Percentiles rank a stretch among this genome's conserved stretches.
Conservation (phyloP, 129 eudicot genomes). For the Smallanthus sonchifolius region DNA sequence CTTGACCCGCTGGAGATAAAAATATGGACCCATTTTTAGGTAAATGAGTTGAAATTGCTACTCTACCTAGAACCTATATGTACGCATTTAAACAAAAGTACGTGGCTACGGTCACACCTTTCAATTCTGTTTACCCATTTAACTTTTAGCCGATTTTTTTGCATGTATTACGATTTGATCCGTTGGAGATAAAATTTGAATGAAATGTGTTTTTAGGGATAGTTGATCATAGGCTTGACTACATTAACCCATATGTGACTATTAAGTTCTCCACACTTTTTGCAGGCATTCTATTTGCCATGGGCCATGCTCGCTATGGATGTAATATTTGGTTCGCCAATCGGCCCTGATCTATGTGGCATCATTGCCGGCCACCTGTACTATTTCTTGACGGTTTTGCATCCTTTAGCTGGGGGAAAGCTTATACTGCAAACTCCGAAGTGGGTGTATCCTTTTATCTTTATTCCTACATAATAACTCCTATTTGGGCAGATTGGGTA, state of each 20-base stretch:
- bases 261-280: neutral
- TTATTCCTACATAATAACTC: neutral
- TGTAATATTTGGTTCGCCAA: constrained; percentile 82
- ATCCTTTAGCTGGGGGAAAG: constrained; percentile 83
- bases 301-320: constrained; percentile 93
- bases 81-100: too few species aligned
- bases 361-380: constrained; percentile 78
- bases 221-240: neutral
- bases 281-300: constrained; percentile 86
- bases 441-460: constrained; percentile 81
- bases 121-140: too few species aligned
- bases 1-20: too few species aligned
- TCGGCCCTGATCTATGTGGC: constrained; percentile 71
- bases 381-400: constrained; percentile 83
- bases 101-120: too few species aligned
- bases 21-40: too few species aligned
- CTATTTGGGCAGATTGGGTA: neutral
- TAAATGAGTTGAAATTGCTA: too few species aligned
- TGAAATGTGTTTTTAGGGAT: neutral
- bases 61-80: too few species aligned
- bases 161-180: neutral
- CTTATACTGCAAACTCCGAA: constrained; percentile 61
- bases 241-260: neutral
- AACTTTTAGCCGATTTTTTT: too few species aligned
- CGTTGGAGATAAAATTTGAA: neutral